Conservation (phyloP, 345 rosid genomes). For the Rhodamnia argentea region DNA sequence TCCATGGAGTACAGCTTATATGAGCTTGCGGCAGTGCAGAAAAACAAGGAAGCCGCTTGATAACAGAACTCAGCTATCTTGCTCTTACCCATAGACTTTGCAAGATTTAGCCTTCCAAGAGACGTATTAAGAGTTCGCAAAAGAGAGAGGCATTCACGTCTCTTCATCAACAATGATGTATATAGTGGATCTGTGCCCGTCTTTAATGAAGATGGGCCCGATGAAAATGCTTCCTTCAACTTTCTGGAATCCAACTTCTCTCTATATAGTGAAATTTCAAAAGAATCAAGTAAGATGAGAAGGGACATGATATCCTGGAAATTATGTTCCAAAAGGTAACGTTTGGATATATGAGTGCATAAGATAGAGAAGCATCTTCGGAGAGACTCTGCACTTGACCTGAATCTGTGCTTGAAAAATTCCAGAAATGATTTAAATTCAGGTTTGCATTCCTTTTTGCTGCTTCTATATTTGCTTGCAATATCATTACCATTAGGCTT, state of each 20-base stretch:
- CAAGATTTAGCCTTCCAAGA: neutral
- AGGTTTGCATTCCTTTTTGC: neutral
- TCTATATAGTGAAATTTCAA: neutral
- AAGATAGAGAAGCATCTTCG: neutral
- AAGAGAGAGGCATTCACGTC: neutral
- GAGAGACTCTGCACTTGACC: neutral
- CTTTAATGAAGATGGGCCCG: neutral
- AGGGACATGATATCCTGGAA: neutral
- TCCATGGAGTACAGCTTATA: neutral
- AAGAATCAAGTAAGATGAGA: neutral
- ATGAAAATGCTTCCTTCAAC: constrained; percentile 4
- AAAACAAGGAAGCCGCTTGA: neutral
- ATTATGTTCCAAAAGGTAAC: neutral
- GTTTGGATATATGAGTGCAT: neutral
- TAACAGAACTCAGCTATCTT: neutral
- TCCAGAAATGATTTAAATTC: neutral
- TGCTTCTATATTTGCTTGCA: too few relatives aligned
- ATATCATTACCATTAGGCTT: neutral
- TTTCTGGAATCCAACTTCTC: neutral
- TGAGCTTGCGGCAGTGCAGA: constrained; percentile 1
- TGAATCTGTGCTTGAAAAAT: neutral
- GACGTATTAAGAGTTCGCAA: neutral
- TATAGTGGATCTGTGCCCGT: neutral
- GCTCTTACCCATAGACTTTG: neutral
- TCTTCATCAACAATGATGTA: neutral